A percentile compares a stretch with the other conserved stretches of the same genome.
phyloP scores from a whole-genome alignment of 139 green algal species.

The Trebouxia sp. region DNA sequence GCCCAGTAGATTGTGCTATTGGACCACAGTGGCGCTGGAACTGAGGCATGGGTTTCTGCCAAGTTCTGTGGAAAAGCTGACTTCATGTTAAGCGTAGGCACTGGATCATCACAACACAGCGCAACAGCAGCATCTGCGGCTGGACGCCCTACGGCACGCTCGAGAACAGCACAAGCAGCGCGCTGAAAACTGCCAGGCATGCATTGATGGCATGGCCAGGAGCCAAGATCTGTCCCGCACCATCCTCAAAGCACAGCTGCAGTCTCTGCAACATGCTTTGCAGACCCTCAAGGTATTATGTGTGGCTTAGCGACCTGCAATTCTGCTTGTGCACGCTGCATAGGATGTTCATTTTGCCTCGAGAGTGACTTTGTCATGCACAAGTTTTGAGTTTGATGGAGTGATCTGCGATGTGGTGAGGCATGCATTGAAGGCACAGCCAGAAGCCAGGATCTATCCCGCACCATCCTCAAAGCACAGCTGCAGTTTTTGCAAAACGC shows the following conservation, averaged over 20 bases:
- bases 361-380: too few relatives aligned
- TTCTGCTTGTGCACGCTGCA: too few relatives aligned
- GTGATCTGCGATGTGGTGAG: too few relatives aligned
- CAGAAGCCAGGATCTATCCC: neutral
- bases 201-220: neutral
- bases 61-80: too few relatives aligned
- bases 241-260: conserved; percentile 11
- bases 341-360: too few relatives aligned
- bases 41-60: too few relatives aligned
- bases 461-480: neutral
- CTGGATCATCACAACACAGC: neutral
- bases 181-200: neutral
- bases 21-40: too few relatives aligned
- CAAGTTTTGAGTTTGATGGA: too few relatives aligned
- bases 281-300: neutral
- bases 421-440: neutral
- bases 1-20: too few relatives aligned
- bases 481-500: neutral
- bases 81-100: too few relatives aligned
- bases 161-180: neutral
- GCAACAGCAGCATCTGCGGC: neutral
- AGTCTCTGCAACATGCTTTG: neutral
- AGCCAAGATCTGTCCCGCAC: neutral
- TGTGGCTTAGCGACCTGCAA: too few relatives aligned
- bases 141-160: neutral